Percentiles rank a stretch among this genome's conserved stretches.
Evolutionary conservation across 371 early-diverging fungal species (phyloP).

Genomic region (Choanephora cucurbitarum): DNA sequence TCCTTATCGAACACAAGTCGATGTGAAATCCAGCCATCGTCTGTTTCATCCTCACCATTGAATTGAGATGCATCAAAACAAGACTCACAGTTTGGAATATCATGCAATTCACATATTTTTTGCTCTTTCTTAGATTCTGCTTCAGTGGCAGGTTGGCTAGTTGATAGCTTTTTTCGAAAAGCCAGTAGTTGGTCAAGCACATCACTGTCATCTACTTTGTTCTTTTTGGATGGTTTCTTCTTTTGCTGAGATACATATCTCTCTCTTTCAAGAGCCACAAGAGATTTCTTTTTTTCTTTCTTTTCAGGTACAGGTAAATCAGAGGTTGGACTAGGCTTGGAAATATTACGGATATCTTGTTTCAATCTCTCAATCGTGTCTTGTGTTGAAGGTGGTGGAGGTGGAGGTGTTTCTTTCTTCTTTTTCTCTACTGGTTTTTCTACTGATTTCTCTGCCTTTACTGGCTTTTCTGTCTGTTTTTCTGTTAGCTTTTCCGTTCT

Average conservation of each 20-base stretch:
- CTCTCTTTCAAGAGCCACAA: constrained; percentile 56
- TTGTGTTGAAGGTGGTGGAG: not conserved
- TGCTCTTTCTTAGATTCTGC: constrained; percentile 22
- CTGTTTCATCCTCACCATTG: constrained; percentile 34
- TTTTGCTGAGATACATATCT: constrained; percentile 49
- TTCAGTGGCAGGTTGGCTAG: constrained; percentile 14
- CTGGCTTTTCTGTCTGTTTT: constrained; percentile 7
- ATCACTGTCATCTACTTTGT: constrained; percentile 36
- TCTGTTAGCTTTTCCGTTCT: constrained; percentile 16
- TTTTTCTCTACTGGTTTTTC: constrained; percentile 8
- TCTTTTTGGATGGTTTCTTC: constrained; percentile 25
- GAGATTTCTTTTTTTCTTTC: constrained; percentile 48
- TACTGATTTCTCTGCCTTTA: constrained; percentile 2
- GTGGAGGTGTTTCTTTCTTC: not conserved
- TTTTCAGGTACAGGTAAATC: constrained; percentile 7
- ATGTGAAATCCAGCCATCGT: constrained; percentile 74
- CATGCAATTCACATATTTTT: constrained; percentile 62
- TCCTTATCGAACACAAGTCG: constrained; percentile 70
- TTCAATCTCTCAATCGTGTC: constrained; percentile 54
- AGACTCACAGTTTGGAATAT: constrained; percentile 67
- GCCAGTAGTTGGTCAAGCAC: constrained; percentile 46
- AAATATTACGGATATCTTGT: constrained; percentile 60
- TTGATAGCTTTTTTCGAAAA: constrained; percentile 44
- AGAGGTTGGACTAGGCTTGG: constrained; percentile 20
- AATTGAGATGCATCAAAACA: constrained; percentile 42